These are phyloP conservation scores for Poa annua DNA, from an alignment of 176 grass and related monocot genomes.

Conservation along the genomic window DNA sequence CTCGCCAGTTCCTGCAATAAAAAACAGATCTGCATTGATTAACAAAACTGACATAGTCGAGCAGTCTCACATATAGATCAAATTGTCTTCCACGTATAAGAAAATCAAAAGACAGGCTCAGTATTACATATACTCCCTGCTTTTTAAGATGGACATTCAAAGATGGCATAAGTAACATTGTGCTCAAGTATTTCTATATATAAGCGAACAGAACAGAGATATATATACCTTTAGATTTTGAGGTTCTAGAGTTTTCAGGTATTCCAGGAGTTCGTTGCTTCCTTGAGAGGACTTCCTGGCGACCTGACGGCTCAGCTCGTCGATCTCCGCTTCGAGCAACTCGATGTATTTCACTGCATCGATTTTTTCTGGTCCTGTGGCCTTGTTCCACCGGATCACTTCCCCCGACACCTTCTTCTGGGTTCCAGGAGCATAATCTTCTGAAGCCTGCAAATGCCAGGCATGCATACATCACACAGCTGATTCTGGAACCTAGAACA, in stretches of 20 bases:
- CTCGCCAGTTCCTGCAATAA: slow-evolving; percentile 73
- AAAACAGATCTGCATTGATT: neutral
- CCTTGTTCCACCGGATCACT: slow-evolving; percentile 93
- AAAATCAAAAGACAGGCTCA: neutral
- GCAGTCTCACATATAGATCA: neutral
- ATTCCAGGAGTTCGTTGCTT: slow-evolving; percentile 86
- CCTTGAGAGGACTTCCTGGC: slow-evolving; percentile 63
- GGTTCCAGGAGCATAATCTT: slow-evolving; percentile 82
- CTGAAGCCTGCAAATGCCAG: slow-evolving; percentile 51
- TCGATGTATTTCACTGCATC: slow-evolving; percentile 92
- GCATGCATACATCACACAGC: slow-evolving; percentile 1
- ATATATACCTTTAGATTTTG: slow-evolving; percentile 91
- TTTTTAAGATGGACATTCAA: neutral
- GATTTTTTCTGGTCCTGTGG: slow-evolving; percentile 84
- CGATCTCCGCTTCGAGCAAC: slow-evolving; percentile 87
- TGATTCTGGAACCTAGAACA: too few relatives aligned
- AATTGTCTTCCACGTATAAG: neutral
- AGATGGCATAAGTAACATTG: neutral
- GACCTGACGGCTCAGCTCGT: slow-evolving; percentile 79
- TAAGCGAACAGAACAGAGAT: neutral
- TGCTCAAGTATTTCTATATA: neutral
- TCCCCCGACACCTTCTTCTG: slow-evolving; percentile 90
- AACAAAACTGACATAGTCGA: neutral
- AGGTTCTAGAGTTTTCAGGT: slow-evolving; percentile 85
- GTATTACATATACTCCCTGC: too few relatives aligned